Base-by-base conservation (phyloP, 345 rosid species). In the Geranium brycei region DNA sequence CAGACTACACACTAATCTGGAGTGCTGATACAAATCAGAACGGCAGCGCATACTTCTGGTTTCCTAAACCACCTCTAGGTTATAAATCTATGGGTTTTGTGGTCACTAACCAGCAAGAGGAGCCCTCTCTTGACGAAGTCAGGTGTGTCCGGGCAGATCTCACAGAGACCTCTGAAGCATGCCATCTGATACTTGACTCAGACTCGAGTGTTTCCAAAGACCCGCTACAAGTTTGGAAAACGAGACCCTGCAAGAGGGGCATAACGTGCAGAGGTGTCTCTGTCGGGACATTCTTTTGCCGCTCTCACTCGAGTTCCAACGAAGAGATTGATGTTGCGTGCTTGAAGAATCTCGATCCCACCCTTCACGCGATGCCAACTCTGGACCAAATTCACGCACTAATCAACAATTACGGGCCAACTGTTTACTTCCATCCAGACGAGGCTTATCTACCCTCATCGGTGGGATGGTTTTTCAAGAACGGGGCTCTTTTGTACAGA, bases 371-470 rank as follows among this genome's bases (percentile, higher is more conserved):
- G 0, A 87, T 91, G 96, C 98, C 98, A 12, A 84, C 73, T 75
- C 77, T 89, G n/a, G 75, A 87, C 64, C 98, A 91, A 72, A 63
- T 89, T 59, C 89, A 87, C 2, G 80, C 91, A 0, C 69, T 89
- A 31, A 87, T 91, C 58, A 18, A 77, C 61, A 89, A 89, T 53
- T 91, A 84, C 5, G 96, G 98, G 31, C 92, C 96, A 32, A 84
- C 85, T 0, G 87, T 91, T 31, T 91, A 75, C 84, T 91, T 91
- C 78, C 98, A 91, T 71, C 96, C 98, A 0, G 87, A 89, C 11
- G 98, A 91, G 68, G 75, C 64, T 62, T 91, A 77, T 76, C 61
- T 91, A 86, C 98, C 98, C 13, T 91, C 98, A 0, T 89, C 98
- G 0, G 89, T 91, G 53, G 81, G 71, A 58, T 91, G 96, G 98